Conservation (phyloP, 1,139 yeast species). For the Lodderomyces metapsilosis region DNA sequence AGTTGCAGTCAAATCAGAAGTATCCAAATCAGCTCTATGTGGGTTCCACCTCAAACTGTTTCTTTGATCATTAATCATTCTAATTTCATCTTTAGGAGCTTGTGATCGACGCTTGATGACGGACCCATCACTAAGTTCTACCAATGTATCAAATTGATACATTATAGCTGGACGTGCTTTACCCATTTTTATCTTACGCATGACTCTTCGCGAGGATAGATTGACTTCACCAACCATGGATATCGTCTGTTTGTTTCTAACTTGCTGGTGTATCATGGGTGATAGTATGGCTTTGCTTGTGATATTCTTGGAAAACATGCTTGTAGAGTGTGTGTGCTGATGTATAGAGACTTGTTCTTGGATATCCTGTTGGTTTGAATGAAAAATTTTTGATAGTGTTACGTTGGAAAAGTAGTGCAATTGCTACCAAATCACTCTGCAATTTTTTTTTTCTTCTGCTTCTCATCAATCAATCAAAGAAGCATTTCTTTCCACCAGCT, state of each 20-base stretch:
- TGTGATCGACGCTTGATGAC: slow-evolving; percentile 81
- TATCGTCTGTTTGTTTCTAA: slow-evolving; percentile 7
- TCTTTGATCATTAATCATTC: slow-evolving; percentile 87
- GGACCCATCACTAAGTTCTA: slow-evolving; percentile 91
- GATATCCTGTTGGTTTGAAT: slow-evolving; percentile 1
- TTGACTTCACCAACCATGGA: slow-evolving; percentile 39
- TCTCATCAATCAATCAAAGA: not conserved
- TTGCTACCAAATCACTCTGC: not conserved
- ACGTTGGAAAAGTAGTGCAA: slow-evolving; percentile 5
- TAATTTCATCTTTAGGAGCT: slow-evolving; percentile 81
- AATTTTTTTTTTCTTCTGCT: slow-evolving; percentile 5
- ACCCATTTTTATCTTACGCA: slow-evolving; percentile 61
- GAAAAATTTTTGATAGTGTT: slow-evolving; percentile 2
- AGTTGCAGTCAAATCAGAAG: slow-evolving; percentile 76
- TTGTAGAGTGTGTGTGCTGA: not conserved
- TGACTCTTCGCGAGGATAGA: slow-evolving; percentile 50
- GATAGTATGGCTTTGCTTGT: not conserved
- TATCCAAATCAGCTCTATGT: slow-evolving; percentile 70
- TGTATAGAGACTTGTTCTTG: too few relatives aligned
- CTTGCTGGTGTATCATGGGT: not conserved
- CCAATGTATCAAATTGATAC: slow-evolving; percentile 81
- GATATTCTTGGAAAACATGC: not conserved
- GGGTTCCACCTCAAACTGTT: slow-evolving; percentile 88
- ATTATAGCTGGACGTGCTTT: slow-evolving; percentile 91
- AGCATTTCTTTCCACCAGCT: slow-evolving; percentile 8